Evolutionary conservation across 305 asterid species (phyloP).

Genomic region (Solanum hybrid): DNA sequence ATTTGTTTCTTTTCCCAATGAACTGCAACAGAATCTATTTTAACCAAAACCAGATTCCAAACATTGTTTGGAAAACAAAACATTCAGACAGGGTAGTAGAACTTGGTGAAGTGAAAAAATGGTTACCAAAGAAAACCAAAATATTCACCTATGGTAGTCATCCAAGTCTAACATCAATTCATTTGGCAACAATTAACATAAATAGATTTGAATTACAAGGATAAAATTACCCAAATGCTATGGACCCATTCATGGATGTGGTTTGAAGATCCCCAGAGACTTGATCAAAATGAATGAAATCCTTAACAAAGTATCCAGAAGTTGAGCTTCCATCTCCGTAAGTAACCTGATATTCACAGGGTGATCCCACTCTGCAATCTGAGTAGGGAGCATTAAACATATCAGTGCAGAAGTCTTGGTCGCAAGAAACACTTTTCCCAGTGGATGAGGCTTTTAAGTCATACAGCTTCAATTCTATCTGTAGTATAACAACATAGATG

Average conservation of each 20-base stretch:
- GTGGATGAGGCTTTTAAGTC: slow-evolving; percentile 59
- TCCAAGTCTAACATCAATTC: neutral
- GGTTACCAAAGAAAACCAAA: neutral
- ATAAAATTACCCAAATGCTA: slow-evolving; percentile 75
- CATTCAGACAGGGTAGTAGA: neutral
- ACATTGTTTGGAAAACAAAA: neutral
- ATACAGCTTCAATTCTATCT: slow-evolving; percentile 55
- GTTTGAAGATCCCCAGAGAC: slow-evolving; percentile 71
- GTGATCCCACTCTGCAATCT: slow-evolving; percentile 47
- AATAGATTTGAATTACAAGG: neutral
- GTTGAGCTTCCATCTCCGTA: slow-evolving; percentile 93
- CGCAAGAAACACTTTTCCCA: slow-evolving; percentile 52
- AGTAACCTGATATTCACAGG: slow-evolving; percentile 65
- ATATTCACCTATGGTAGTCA: neutral
- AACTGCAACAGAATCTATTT: neutral
- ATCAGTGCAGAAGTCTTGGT: slow-evolving; percentile 52
- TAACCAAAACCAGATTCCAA: neutral
- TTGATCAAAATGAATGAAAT: slow-evolving; percentile 55
- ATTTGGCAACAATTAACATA: neutral
- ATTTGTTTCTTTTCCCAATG: neutral
- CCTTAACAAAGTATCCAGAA: slow-evolving; percentile 79
- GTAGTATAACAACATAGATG: slow-evolving; percentile 17
- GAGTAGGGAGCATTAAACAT: slow-evolving; percentile 33
- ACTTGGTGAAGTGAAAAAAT: neutral
- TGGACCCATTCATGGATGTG: slow-evolving; percentile 55